Evolutionary conservation across 2,329 filamentous ascomycete species (phyloP), one percentile per base, ranked within the genome.

Genomic region (Pseudocercospora vitis): DNA sequence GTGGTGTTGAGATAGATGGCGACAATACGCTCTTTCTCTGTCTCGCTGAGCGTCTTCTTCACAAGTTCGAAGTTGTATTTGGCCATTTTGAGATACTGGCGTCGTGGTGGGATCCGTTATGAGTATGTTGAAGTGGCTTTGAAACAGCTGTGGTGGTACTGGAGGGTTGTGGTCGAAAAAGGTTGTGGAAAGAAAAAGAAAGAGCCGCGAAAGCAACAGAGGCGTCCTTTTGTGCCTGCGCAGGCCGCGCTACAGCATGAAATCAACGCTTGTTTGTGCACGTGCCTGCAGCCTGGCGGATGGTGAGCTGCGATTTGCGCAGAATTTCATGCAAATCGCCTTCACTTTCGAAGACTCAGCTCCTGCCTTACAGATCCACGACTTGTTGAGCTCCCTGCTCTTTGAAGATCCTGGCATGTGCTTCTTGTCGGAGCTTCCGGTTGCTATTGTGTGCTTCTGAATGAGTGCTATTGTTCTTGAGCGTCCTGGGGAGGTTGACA

Each of bases 1-100:
- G 58, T 50, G 35, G 39, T 53, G 50, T 59, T 65, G 49, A 69
- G 61, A 54, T 52, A 63, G 46, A 65, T 31, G 35, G 57, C 61
- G 24, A 68, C 26, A 47, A 68, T 53, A 52, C 66, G 66, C 35
- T 68, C 59, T 54, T 65, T 69, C 26, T 69, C 67, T 16, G 19
- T 48, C 3, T 69, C 63, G 26, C 12, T 61, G 39, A 69, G 56
- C 16, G 56, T 45, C 12, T 33, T 32, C 47, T 62, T 64, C 32
- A 63, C 64, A 37, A 59, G 53, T 7, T 52, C 33, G 60, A 57
- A 68, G 50, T 67, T 51, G 63, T 66, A 65, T 16, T 55, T 26
- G 57, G 65, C 63, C 48, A 45, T 57, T 26, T 29, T 49, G 31
- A n/a, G n/a, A n/a, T n/a, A n/a, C n/a, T n/a, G n/a, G n/a, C n/a